phyloP scores from a whole-genome alignment of 345 rosid genomes.

The Citrus maxima region DNA sequence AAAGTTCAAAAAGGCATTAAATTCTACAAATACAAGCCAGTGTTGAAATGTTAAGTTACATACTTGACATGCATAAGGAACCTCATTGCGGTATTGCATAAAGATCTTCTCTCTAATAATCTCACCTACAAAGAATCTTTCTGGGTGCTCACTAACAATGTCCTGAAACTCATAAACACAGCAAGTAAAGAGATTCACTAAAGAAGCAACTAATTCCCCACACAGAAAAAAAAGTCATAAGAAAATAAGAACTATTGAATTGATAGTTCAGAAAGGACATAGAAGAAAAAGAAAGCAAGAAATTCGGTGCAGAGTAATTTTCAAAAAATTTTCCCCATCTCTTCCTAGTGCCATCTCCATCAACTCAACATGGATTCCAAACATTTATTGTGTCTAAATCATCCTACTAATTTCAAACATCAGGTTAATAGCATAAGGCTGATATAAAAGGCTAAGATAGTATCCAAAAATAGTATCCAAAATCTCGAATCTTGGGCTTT shows the following conservation, averaged over 20 bases:
- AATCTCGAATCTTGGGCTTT: neutral
- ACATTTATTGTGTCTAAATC: neutral
- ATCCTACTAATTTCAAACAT: neutral
- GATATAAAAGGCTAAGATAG: neutral
- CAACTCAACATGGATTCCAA: neutral
- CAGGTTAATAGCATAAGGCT: neutral
- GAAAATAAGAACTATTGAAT: neutral
- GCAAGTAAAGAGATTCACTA: neutral
- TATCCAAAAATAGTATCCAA: neutral
- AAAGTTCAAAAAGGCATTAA: neutral
- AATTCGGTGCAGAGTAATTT: neutral
- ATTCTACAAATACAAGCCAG: neutral
- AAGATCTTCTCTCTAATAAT: conserved; percentile 96
- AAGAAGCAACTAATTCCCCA: neutral
- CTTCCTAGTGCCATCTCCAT: neutral
- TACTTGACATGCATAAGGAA: conserved; percentile 97
- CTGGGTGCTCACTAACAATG: conserved; percentile 97
- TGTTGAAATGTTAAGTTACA: conserved; percentile 3
- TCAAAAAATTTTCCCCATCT: neutral
- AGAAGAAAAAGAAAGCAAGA: neutral
- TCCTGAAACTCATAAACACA: conserved; percentile 47
- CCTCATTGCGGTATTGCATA: conserved; percentile 82
- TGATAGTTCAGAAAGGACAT: neutral
- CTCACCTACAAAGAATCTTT: conserved; percentile 93
- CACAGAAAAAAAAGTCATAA: neutral